phyloP scores from a whole-genome alignment of 163 green algal species.

The Chlamydomonas reinhardtii region DNA sequence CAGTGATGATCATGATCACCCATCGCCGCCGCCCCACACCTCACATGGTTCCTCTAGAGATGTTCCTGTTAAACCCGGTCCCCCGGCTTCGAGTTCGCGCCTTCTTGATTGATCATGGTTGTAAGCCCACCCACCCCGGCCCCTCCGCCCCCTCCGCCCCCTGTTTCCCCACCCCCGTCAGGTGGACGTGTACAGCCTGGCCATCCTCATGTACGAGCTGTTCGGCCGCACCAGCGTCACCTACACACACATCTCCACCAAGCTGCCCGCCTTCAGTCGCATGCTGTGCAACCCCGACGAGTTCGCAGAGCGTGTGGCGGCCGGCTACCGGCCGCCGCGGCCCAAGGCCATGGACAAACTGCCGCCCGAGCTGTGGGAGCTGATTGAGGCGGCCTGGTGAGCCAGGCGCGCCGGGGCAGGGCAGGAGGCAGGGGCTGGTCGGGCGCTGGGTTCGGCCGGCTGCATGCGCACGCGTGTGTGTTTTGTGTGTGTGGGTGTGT shows the following conservation, averaged over 20 bases:
- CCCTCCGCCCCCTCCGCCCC: no score
- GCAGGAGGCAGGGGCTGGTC: not conserved
- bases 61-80: no score
- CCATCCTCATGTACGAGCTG: conserved; percentile 64
- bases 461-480: no score
- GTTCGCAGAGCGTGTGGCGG: conserved; percentile 39
- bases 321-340: conserved; percentile 36
- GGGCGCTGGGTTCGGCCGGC: not conserved
- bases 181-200: conserved; percentile 44
- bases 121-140: no score
- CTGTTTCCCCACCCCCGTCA: not conserved
- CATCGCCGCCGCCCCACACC: no score
- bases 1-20: no score
- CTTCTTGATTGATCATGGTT: no score
- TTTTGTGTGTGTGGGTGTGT: no score
- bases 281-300: conserved; percentile 34
- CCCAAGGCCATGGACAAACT: conserved; percentile 26
- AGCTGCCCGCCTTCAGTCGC: conserved; percentile 37
- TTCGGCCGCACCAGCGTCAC: conserved; percentile 40
- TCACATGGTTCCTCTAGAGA: no score
- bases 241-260: conserved; percentile 42
- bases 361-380: conserved; percentile 40
- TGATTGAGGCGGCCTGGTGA: conserved; percentile 32
- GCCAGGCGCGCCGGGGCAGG: no score
- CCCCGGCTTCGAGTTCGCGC: no score